phyloP scores from a whole-genome alignment of 2,329 filamentous ascomycete species.

The Talaromyces sp. region DNA sequence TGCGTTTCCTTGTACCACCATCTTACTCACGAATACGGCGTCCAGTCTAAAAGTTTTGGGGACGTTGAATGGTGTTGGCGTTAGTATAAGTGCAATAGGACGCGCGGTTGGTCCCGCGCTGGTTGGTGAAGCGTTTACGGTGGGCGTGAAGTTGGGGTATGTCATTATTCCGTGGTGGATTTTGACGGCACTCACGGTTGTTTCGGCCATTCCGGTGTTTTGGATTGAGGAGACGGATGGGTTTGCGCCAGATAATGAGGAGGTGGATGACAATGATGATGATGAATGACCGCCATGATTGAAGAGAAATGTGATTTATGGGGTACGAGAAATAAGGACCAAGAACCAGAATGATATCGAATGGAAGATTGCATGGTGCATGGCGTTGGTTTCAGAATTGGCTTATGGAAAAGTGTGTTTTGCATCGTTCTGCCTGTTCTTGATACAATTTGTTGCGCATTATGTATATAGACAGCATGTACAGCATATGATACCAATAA shows the following conservation, averaged over 20 bases:
- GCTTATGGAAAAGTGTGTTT: background rate
- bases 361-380: background rate
- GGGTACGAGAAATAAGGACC: background rate
- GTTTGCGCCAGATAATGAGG: constrained; percentile 44
- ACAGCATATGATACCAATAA: background rate
- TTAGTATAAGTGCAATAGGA: constrained; percentile 75
- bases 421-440: background rate
- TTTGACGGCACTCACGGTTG: constrained; percentile 59
- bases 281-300: constrained; percentile 5
- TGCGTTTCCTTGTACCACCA: constrained; percentile 84
- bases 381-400: background rate
- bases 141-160: constrained; percentile 72
- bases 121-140: constrained; percentile 69
- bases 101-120: constrained; percentile 74
- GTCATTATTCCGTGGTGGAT: constrained; percentile 79
- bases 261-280: constrained; percentile 12
- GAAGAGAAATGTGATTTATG: background rate
- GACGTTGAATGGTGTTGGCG: constrained; percentile 87
- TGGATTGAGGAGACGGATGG: constrained; percentile 73
- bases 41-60: constrained; percentile 71
- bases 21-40: constrained; percentile 85
- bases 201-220: constrained; percentile 70
- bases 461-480: background rate
- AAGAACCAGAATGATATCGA: background rate
- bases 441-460: background rate